Evolutionary conservation across 2,329 filamentous ascomycete species (phyloP).

Genomic region (Colletotrichum eleusines): DNA sequence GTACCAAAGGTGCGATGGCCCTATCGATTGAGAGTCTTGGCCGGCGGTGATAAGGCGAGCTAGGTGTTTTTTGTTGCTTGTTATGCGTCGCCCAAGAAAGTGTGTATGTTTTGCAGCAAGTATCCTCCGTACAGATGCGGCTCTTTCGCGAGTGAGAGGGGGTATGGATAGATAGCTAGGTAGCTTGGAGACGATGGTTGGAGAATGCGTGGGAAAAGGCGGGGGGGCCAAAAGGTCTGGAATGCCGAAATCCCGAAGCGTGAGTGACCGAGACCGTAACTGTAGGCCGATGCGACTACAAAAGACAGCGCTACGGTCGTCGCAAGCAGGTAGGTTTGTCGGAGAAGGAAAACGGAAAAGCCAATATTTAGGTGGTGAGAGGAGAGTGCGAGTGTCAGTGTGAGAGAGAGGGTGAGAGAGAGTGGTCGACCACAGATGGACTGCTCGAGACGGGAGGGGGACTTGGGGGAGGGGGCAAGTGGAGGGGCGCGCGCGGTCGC

Average conservation of each 20-base stretch:
- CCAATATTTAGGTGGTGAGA: not conserved
- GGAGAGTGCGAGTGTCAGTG: not conserved
- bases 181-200: not conserved
- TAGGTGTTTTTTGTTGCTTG: constrained; percentile 1
- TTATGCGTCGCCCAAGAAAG: not conserved
- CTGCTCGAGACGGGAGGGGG: constrained; percentile 11
- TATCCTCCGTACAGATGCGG: constrained; percentile 21
- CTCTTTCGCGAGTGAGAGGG: constrained; percentile 9
- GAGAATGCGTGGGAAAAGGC: not conserved
- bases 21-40: not conserved
- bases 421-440: not conserved
- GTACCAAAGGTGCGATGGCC: not conserved
- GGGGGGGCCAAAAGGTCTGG: not conserved
- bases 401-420: not conserved
- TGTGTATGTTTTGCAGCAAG: not conserved
- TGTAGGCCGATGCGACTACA: constrained; percentile 3
- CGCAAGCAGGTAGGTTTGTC: not conserved
- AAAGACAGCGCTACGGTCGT: not conserved
- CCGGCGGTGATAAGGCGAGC: not conserved
- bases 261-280: constrained; percentile 15
- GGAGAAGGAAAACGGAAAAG: not conserved
- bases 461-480: not conserved
- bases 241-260: constrained; percentile 33
- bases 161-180: constrained; percentile 9
- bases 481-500: not conserved